Base-by-base conservation (phyloP, 2,329 filamentous ascomycete genomes). In the Zalaria obscura region DNA sequence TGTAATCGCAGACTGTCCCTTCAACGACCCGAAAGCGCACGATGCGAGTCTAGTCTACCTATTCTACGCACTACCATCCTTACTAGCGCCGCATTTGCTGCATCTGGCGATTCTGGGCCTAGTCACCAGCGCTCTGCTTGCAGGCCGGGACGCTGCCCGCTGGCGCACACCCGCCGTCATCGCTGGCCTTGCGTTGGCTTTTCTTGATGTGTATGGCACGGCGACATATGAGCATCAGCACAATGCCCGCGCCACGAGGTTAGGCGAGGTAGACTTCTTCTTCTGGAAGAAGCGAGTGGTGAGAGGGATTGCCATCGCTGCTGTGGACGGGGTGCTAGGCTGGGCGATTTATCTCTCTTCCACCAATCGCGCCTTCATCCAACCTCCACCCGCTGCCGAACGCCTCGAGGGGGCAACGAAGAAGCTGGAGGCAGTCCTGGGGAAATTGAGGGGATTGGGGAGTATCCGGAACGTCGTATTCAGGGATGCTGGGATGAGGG, bases 381-480 rank as follows among this genome's bases (percentile, higher is more conserved):
- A 68, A 37, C 74, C 78, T 9, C 71, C 75, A 0, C 66, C 71
- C 0, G 59, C 78, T 0, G 73, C 77, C 1, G 78, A 83, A 56
- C 76, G 83, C 45, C 62, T 93, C 35, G 79, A 85, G 50, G 59
- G 65, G 44, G 57, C 63, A 2, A 70, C 75, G 39, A 66, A 72
- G 38, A 60, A 66, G 3, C 59, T 93, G 38, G 72, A 76, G 35
- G 62, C 63, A 4, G 68, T 75, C 8, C 73, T 78, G 56, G 72
- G 75, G 41, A 86, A 80, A 58, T 59, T 93, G 45, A 78, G 74
- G 50, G 83, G 82, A 1, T 64, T 83, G 32, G 82, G 77, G 5
- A 77, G 93, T 43, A 65, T 93, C 36, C 76, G 81, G 57, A 95
- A 95, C 64, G 84, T 85, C 3, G 73, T 83, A 10, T 68, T 81